Evolutionary conservation across 2,329 filamentous ascomycete species (phyloP), one percentile per base, ranked within the genome.

Genomic region (Pleoardoris graminearum): DNA sequence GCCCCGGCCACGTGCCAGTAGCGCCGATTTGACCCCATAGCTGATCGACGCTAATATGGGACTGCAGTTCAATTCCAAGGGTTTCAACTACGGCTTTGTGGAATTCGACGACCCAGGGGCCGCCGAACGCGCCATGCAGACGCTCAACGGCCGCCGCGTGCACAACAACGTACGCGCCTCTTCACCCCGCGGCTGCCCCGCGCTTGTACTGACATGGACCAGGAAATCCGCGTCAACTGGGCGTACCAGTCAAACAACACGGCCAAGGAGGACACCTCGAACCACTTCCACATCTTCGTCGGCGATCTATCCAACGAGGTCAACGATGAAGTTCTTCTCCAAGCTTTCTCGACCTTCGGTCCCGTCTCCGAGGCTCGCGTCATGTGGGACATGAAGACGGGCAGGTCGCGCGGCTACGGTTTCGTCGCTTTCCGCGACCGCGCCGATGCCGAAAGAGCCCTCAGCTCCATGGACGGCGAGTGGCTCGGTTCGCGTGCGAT

Each of bases 301-400:
- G 94, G 94, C 56, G 94, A 99, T 72, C 78, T 99, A 51, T 97
- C 92, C 66, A 99, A 99, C 70, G 94, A 99, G 75, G 94, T 99
- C 74, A 99, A 99, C 67, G 94, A 99, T 66, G 94, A 99, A 70
- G 85, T 97, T 47, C 82, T 99, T 19, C 81, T 89, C 14, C 92
- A 97, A 76, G 94, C 94, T 11, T 99, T 99, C 77, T 95, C 91
- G 42, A 91, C 91, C 38, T 99, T 97, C 74, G 94, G 94, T 35
- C 90, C 87, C 11, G 92, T 99, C 43, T 99, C 94, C 2, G 94
- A 99, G 76, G 94, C 94, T 54, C 91, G 94, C 67, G 94, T 99
- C 60, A 99, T 99, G 94, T 99, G 94, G 94, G 94, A 99, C 75
- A 99, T 99, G 94, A 99, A 99, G 83, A 99, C 94, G 30, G 94